Base-by-base conservation (phyloP, 2,329 filamentous ascomycete genomes). In the Endothia cerciana region DNA sequence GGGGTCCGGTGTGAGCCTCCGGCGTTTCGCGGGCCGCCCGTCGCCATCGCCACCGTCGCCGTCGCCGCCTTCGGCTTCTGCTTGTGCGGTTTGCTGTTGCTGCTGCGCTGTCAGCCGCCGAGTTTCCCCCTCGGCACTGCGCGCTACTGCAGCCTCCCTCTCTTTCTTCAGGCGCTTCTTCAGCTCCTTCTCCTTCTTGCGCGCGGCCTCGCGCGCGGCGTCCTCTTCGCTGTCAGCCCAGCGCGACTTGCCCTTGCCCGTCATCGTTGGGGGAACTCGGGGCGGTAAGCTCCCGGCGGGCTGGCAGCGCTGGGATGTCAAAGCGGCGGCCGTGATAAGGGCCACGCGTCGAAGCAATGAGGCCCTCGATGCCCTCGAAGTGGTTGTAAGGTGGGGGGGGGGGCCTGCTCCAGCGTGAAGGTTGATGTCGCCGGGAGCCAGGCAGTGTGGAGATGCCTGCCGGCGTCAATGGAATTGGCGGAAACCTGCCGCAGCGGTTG, bases 191-290 rank as follows among this genome's bases (percentile, higher is more conserved):
- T 95, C 92, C 69, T 83, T 86, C 78, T 91, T 94, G 64, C 88
- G 84, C 73, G 89, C 87, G 25, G 89, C 88, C 67, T 92, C 89
- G 51, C 90, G 83, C 53, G 87, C 91, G 28, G 88, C 87, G 75
- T 97, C 93, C 71, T 93, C 92, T 72, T 92, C 91, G 56, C 91
- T 88, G 73, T 93, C 87, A 70, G 91, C 92, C 95, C 95, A 99
- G 78, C 94, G 89, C 60, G 94, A 97, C 75, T 87, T 88, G 63
- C 79, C 76, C 74, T 83, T 85, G 73, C 81, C 81, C 58, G 88
- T 83, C 88, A 91, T 91, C 57, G 64, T 71, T n/a, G 40, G 7
- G 36, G 13, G 19, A 17, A 10, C 33, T 33, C 2, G 25, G 45
- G 10, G 28, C 19, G 41, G 19, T 13, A 13, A 38, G 33, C 19